These are phyloP conservation scores for Cichorium intybus DNA, from an alignment of 140 eudicot species.

Conservation along the genomic window DNA sequence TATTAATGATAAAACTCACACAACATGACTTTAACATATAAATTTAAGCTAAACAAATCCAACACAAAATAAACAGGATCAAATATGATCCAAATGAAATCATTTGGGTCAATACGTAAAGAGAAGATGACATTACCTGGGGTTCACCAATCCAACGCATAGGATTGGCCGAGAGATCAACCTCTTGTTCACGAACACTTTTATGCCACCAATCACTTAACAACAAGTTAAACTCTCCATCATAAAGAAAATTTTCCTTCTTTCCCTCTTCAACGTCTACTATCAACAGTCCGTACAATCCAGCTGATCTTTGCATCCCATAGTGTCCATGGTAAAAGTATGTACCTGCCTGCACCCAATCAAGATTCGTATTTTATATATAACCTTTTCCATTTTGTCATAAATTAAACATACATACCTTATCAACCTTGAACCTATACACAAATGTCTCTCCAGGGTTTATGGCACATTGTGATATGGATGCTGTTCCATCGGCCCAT, in stretches of 20 bases:
- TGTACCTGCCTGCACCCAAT: slow-evolving; percentile 71
- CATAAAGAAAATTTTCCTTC: slow-evolving; percentile 63
- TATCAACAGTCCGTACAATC: slow-evolving; percentile 74
- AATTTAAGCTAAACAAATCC: no score
- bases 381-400: neutral
- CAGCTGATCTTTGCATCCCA: slow-evolving; percentile 98
- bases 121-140: slow-evolving; percentile 48
- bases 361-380: neutral
- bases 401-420: slow-evolving; percentile 33
- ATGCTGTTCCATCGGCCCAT: slow-evolving; percentile 96
- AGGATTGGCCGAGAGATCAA: slow-evolving; percentile 77
- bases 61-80: no score
- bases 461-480: slow-evolving; percentile 83
- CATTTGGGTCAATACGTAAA: no score
- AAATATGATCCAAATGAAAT: no score
- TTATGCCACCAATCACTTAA: slow-evolving; percentile 98
- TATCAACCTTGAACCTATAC: slow-evolving; percentile 67
- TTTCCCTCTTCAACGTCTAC: slow-evolving; percentile 69
- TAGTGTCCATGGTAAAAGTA: slow-evolving; percentile 96
- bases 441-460: slow-evolving; percentile 75
- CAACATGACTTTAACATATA: neutral
- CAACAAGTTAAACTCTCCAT: slow-evolving; percentile 71
- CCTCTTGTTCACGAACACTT: slow-evolving; percentile 57
- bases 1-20: neutral
- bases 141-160: slow-evolving; percentile 97